Evolutionary conservation across 768 basidiomycete species (phyloP).

Genomic region (Pholiota conissans): DNA sequence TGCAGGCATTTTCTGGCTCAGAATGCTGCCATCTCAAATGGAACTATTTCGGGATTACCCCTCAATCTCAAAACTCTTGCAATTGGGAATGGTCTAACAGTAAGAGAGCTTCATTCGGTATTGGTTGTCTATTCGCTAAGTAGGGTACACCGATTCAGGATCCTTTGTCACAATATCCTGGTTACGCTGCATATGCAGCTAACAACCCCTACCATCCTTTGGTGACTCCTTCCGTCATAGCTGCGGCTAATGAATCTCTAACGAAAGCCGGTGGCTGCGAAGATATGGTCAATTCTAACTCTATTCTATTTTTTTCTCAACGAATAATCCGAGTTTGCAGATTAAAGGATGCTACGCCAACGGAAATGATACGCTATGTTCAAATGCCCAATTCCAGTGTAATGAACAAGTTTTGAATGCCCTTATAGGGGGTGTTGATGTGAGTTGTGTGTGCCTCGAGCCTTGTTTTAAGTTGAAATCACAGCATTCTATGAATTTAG

Average conservation of each 20-base stretch:
- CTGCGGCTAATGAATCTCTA: background rate
- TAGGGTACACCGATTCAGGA: slow-evolving; percentile 5
- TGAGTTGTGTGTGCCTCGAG: background rate
- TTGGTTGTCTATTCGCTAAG: too few species aligned
- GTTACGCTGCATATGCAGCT: slow-evolving; percentile 52
- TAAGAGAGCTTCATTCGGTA: slow-evolving; percentile 21
- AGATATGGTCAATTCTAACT: background rate
- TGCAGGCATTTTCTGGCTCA: slow-evolving; percentile 53
- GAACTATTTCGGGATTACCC: slow-evolving; percentile 39
- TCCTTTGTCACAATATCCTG: slow-evolving; percentile 46
- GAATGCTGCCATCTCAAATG: slow-evolving; percentile 54
- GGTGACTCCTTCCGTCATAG: slow-evolving; percentile 29
- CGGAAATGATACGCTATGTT: background rate
- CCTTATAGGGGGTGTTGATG: background rate
- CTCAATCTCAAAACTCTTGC: slow-evolving; percentile 60
- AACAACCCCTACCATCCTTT: slow-evolving; percentile 57
- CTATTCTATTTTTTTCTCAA: background rate
- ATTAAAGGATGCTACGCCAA: background rate
- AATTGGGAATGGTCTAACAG: slow-evolving; percentile 61
- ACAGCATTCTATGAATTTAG: too few species aligned
- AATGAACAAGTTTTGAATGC: background rate
- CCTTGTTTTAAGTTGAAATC: too few species aligned
- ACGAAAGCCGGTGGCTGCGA: background rate
- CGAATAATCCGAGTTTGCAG: background rate
- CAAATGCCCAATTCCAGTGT: background rate